Evolutionary conservation across 73 alveolate genomes (phyloP).

Genomic region (Blepharisma japonicum): DNA sequence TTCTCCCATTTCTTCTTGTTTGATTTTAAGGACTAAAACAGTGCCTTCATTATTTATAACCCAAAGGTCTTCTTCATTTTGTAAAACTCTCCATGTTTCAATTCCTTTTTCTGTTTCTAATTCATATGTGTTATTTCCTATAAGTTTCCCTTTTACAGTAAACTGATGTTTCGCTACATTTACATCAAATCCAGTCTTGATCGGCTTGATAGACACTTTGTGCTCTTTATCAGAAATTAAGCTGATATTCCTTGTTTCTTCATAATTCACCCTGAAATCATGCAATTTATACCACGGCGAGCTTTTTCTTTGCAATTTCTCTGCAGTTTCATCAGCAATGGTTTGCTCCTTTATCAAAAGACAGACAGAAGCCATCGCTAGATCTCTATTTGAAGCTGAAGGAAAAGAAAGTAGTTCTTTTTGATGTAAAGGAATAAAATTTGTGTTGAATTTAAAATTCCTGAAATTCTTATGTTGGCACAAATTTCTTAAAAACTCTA

Average conservation of each 20-base stretch:
- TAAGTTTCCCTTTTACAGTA: background rate
- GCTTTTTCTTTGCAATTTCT: too few species aligned
- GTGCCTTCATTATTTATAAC: background rate
- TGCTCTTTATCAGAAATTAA: background rate
- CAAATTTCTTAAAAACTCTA: constrained; percentile 64
- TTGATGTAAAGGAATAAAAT: constrained; percentile 58
- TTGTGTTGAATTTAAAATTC: constrained; percentile 64
- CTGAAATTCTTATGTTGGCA: constrained; percentile 58
- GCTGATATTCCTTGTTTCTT: background rate
- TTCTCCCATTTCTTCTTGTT: constrained; percentile 23
- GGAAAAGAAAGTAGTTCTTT: constrained; percentile 38
- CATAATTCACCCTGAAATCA: constrained; percentile 18
- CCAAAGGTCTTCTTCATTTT: constrained; percentile 1
- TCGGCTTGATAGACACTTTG: background rate
- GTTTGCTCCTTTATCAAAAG: background rate
- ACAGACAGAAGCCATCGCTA: constrained; percentile 27
- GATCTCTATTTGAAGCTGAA: constrained; percentile 15
- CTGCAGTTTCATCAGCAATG: background rate
- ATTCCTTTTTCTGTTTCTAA: background rate
- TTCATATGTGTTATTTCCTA: constrained; percentile 13
- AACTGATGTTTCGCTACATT: background rate
- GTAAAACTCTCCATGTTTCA: background rate
- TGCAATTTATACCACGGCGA: constrained; percentile 11
- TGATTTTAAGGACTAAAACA: constrained; percentile 21
- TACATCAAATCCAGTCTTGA: background rate